phyloP scores from a whole-genome alignment of 768 basidiomycete genomes.

The Kwoniella europaea region DNA sequence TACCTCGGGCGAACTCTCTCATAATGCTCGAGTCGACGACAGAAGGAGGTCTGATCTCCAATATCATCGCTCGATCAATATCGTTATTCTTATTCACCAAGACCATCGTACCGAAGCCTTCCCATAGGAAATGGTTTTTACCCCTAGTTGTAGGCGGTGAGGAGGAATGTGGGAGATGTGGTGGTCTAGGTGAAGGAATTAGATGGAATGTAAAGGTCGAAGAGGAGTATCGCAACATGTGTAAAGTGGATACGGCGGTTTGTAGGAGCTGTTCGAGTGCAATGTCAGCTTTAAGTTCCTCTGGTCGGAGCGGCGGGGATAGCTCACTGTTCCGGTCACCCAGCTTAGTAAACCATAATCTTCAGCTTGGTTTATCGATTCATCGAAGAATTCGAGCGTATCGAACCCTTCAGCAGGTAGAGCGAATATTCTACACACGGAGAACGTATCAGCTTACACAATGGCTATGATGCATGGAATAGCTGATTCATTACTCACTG shows the following conservation, averaged over 20 bases:
- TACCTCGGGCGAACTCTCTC: constrained; percentile 45
- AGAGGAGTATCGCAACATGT: constrained; percentile 54
- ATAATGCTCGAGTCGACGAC: constrained; percentile 45
- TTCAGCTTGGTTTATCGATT: constrained; percentile 39
- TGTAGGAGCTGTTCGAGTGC: constrained; percentile 41
- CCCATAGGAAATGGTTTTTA: constrained; percentile 38
- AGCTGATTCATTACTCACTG: constrained; percentile 38
- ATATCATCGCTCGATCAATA: constrained; percentile 49
- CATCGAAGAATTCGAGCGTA: constrained; percentile 54
- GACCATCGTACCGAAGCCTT: constrained; percentile 55
- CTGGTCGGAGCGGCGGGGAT: too few relatives aligned
- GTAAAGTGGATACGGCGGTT: constrained; percentile 51
- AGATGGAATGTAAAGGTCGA: constrained; percentile 52
- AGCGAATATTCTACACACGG: constrained; percentile 52
- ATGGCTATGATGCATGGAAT: background rate
- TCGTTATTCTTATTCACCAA: constrained; percentile 47
- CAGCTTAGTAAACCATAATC: constrained; percentile 54
- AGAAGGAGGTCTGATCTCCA: constrained; percentile 52
- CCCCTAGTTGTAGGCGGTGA: background rate
- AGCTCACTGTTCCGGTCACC: constrained; percentile 52
- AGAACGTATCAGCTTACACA: background rate
- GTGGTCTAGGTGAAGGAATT: constrained; percentile 36
- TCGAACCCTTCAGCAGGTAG: constrained; percentile 53
- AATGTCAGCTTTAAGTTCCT: background rate
- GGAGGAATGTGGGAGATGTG: constrained; percentile 9